phyloP scores from a whole-genome alignment of 2,329 filamentous ascomycete genomes.

The Diaporthe caulivora region DNA sequence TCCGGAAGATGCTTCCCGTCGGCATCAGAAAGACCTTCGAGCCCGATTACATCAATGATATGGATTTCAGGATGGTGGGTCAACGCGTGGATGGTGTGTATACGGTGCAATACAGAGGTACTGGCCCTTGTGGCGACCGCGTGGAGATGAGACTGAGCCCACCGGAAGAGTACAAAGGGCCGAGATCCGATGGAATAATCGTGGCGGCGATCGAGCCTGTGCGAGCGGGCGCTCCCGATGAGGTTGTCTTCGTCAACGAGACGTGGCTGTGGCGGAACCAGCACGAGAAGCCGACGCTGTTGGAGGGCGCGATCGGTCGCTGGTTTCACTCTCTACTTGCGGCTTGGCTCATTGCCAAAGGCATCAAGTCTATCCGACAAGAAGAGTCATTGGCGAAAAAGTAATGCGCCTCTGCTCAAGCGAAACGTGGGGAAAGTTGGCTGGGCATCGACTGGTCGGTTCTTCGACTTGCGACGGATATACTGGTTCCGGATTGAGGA shows the following conservation, averaged over 20 bases:
- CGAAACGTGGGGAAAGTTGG: neutral
- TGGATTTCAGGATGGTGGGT: constrained; percentile 6
- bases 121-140: neutral
- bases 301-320: constrained; percentile 20
- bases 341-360: constrained; percentile 30
- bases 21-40: constrained; percentile 9
- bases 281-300: constrained; percentile 18
- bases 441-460: neutral
- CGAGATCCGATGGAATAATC: constrained; percentile 19
- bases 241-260: constrained; percentile 22
- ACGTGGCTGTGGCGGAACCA: constrained; percentile 29
- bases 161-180: constrained; percentile 4
- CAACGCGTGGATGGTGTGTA: constrained; percentile 33
- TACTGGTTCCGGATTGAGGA: neutral
- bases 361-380: constrained; percentile 1
- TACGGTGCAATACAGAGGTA: constrained; percentile 27
- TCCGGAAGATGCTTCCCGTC: constrained; percentile 19
- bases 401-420: neutral
- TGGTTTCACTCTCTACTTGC: constrained; percentile 35
- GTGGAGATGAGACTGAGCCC: constrained; percentile 31
- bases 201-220: constrained; percentile 27
- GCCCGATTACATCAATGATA: neutral
- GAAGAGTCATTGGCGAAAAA: neutral
- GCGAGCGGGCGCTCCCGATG: neutral
- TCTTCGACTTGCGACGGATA: neutral